Conservation (phyloP, 768 basidiomycete genomes). For the Agaricus subrufescens region DNA sequence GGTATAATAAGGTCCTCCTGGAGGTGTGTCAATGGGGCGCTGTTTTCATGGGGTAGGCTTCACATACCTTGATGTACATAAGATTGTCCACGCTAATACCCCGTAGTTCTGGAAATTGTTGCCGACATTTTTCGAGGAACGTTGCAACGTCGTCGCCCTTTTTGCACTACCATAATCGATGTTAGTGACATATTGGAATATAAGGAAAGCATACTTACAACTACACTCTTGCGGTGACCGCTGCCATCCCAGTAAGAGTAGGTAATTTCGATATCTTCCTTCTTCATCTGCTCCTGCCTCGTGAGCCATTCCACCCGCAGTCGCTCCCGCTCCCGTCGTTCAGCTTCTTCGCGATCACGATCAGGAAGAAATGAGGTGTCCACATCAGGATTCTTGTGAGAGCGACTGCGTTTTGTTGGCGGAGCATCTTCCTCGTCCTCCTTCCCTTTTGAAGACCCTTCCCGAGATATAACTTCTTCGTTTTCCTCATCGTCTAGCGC, state of each 20-base stretch:
- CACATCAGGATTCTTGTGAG: constrained; percentile 93
- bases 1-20: constrained; percentile 98
- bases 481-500: constrained; percentile 80
- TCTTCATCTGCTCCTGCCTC: constrained; percentile 56
- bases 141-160: constrained; percentile 87
- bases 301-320: constrained; percentile 89
- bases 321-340: constrained; percentile 83
- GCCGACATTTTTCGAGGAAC: constrained; percentile 91
- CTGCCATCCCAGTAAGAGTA: constrained; percentile 99
- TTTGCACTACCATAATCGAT: constrained; percentile 67
- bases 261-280: constrained; percentile 81
- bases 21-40: constrained; percentile 1
- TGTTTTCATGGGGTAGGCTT: neutral
- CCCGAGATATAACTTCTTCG: constrained; percentile 24
- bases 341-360: constrained; percentile 92
- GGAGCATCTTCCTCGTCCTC: constrained; percentile 42
- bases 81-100: constrained; percentile 91
- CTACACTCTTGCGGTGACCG: constrained; percentile 90
- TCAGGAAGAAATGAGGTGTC: constrained; percentile 99
- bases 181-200: neutral
- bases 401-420: constrained; percentile 65
- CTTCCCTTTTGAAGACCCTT: constrained; percentile 29
- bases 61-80: constrained; percentile 92
- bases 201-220: constrained; percentile 45
- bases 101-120: constrained; percentile 89